Conservation (phyloP, 495 filamentous ascomycete species). For the Aspergillus mulundensis region DNA sequence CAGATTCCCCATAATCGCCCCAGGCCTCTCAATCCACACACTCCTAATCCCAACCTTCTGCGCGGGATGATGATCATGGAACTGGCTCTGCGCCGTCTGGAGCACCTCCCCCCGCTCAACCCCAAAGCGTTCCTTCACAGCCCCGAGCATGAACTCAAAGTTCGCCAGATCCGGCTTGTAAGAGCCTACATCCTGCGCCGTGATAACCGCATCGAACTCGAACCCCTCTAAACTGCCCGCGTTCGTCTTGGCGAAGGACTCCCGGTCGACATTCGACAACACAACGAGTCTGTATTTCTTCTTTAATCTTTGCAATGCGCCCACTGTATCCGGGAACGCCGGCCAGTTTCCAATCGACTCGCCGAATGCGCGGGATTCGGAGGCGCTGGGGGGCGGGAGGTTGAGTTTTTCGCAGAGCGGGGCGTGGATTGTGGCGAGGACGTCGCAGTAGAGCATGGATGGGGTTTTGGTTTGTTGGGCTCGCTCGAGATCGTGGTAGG, state of each 20-base stretch:
- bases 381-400: constrained; percentile 28
- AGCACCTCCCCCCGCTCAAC: constrained; percentile 52
- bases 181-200: constrained; percentile 67
- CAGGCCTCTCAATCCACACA: constrained; percentile 66
- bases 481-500: constrained; percentile 41
- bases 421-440: constrained; percentile 50
- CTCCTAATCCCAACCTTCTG: constrained; percentile 56
- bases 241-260: constrained; percentile 54
- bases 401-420: constrained; percentile 38
- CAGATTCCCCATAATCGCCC: constrained; percentile 39
- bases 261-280: constrained; percentile 67
- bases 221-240: constrained; percentile 44
- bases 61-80: constrained; percentile 68
- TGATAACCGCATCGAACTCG: constrained; percentile 65
- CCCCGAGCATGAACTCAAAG: constrained; percentile 60
- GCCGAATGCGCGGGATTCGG: constrained; percentile 42
- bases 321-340: constrained; percentile 61
- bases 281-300: constrained; percentile 65
- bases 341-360: constrained; percentile 56
- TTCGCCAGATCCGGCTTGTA: constrained; percentile 70
- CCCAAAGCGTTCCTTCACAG: constrained; percentile 53
- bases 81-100: constrained; percentile 67
- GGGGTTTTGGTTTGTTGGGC: constrained; percentile 48
- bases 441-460: constrained; percentile 50
- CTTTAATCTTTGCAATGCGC: constrained; percentile 51